These are phyloP conservation scores for Colletotrichum paranaense DNA, from an alignment of 2,329 filamentous ascomycete genomes.

Conservation along the genomic window DNA sequence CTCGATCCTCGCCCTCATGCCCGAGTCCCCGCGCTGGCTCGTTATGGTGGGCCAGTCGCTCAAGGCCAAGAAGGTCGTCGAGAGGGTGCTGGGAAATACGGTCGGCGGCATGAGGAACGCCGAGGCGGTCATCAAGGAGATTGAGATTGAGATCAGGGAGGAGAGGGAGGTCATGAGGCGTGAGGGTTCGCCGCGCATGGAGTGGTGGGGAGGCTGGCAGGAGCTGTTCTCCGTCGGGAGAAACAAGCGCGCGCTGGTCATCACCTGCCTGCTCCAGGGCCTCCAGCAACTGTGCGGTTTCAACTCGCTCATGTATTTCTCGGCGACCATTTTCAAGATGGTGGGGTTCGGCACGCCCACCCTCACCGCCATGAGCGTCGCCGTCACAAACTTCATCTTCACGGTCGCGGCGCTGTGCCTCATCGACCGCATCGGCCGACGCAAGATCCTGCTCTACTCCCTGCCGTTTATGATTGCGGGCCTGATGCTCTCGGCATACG, in stretches of 20 bases:
- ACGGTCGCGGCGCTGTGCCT: conserved; percentile 79
- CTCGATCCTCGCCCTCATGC: conserved; percentile 76
- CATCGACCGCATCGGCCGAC: conserved; percentile 83
- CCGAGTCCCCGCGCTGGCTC: conserved; percentile 91
- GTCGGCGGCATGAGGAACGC: conserved; percentile 60
- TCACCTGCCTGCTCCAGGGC: conserved; percentile 88
- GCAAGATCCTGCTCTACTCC: conserved; percentile 83
- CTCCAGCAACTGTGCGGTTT: conserved; percentile 92
- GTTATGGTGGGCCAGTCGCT: conserved; percentile 73
- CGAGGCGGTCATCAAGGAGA: conserved; percentile 72
- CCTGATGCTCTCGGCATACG: conserved; percentile 75
- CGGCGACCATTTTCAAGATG: conserved; percentile 82
- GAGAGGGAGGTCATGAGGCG: conserved; percentile 68
- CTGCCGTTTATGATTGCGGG: conserved; percentile 86
- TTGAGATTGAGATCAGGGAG: conserved; percentile 80
- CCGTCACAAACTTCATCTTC: conserved; percentile 85
- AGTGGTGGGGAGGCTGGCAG: conserved; percentile 59
- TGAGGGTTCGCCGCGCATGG: conserved; percentile 47
- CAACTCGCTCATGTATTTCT: conserved; percentile 94
- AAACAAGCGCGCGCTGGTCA: conserved; percentile 80
- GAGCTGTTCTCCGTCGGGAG: conserved; percentile 68
- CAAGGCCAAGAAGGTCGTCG: conserved; percentile 74
- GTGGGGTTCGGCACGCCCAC: conserved; percentile 84
- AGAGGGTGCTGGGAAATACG: conserved; percentile 69
- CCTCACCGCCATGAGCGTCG: conserved; percentile 82